phyloP scores from a whole-genome alignment of 768 basidiomycete species.

The Mycena polygramma region DNA sequence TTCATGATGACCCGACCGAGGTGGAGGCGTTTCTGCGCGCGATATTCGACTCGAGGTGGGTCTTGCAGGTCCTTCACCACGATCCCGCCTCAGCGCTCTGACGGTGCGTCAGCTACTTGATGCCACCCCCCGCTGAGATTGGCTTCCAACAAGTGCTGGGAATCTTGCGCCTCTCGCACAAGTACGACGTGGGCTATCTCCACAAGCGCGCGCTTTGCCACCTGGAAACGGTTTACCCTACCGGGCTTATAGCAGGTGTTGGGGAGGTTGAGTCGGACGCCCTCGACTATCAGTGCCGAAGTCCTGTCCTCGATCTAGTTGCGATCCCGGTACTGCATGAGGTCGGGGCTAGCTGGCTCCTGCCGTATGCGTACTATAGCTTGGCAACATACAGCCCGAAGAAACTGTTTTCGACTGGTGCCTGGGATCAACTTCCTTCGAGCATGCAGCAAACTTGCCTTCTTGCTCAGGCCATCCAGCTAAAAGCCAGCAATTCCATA shows the following conservation, averaged over 20 bases:
- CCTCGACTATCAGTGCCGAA: no score
- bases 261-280: no score
- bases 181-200: conserved; percentile 15
- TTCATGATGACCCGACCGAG: background rate
- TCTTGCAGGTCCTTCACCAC: no score
- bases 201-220: conserved; percentile 11
- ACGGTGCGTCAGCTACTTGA: conserved; percentile 2
- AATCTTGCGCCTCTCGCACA: conserved; percentile 8
- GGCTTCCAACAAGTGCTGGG: background rate
- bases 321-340: conserved; percentile 6
- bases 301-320: background rate
- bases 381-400: background rate
- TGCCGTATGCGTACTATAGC: conserved; percentile 8
- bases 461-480: background rate
- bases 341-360: conserved; percentile 1
- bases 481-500: no score
- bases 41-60: conserved; percentile 8
- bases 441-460: background rate
- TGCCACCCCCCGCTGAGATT: background rate
- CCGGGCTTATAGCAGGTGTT: no score
- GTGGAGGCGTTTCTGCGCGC: conserved; percentile 4
- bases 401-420: background rate
- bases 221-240: conserved; percentile 2
- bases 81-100: background rate
- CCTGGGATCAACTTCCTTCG: background rate